Conservation (phyloP, 2,329 filamentous ascomycete genomes). For the Ophiostoma ulmi region DNA sequence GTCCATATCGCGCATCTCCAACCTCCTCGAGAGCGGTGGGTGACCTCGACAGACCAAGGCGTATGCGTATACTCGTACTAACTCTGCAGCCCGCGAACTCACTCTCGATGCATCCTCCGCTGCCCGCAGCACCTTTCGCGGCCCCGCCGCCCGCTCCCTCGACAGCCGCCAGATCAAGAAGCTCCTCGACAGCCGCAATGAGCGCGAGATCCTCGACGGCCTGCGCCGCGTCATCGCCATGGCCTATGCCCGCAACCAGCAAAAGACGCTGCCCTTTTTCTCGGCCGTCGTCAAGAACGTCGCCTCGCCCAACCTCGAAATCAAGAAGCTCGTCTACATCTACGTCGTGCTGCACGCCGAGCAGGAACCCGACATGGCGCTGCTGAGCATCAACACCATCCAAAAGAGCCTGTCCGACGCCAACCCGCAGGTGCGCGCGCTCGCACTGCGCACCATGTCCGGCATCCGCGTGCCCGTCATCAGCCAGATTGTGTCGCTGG, state of each 20-base stretch:
- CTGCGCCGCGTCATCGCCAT: slow-evolving; percentile 88
- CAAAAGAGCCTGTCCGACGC: slow-evolving; percentile 93
- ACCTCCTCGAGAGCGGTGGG: slow-evolving; percentile 88
- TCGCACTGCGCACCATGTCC: slow-evolving; percentile 94
- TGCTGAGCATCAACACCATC: slow-evolving; percentile 97
- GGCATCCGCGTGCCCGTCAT: slow-evolving; percentile 96
- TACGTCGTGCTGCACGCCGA: slow-evolving; percentile 97
- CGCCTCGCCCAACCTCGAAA: slow-evolving; percentile 85
- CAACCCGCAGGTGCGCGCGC: slow-evolving; percentile 83
- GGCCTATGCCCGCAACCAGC: slow-evolving; percentile 66
- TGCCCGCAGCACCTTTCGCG: slow-evolving; percentile 63
- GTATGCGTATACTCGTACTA: background rate
- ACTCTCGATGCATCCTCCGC: slow-evolving; percentile 95
- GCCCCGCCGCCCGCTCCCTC: slow-evolving; percentile 52
- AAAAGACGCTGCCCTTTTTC: slow-evolving; percentile 87
- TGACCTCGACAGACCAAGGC: slow-evolving; percentile 6
- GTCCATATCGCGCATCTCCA: slow-evolving; percentile 90
- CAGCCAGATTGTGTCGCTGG: slow-evolving; percentile 91
- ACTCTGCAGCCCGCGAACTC: slow-evolving; percentile 73
- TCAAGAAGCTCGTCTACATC: slow-evolving; percentile 98
- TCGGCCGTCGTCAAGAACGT: slow-evolving; percentile 98
- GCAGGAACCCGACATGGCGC: slow-evolving; percentile 86
- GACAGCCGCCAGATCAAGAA: slow-evolving; percentile 87
- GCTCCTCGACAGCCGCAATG: slow-evolving; percentile 86
- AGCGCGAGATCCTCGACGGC: slow-evolving; percentile 88